Evolutionary conservation across 2,329 filamentous ascomycete genomes (phyloP), one percentile per base, ranked within the genome.

Genomic region (Sodiomyces alkalinus): DNA sequence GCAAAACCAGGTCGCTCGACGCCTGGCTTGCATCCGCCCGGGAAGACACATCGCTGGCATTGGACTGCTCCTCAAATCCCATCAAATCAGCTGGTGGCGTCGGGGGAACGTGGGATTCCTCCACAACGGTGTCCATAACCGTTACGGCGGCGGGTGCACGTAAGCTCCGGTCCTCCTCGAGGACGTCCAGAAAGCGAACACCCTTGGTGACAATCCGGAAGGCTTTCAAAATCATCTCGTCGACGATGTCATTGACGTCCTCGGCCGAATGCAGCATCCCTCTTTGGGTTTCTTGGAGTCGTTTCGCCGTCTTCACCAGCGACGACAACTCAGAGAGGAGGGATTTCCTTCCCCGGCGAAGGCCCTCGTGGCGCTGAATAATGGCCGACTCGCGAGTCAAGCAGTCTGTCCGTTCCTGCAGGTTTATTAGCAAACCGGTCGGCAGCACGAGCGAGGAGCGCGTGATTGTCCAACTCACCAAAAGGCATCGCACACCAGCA

Each of bases 191-290:
- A 45, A 98, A 96, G 24, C 78, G 69, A 16, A 94, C 83, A 10
- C 81, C 85, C 42, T 87, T 76, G 26, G 77, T 87, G n/a, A 93
- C 80, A 29, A 96, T 85, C 46, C 80, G 85, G 59, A 93, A 96
- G 0, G 86, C 86, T 50, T 86, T 90, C 29, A 92, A 58, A 15
- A 96, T 80, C 70, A 96, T 83, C 48, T 93, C 81, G 45, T 96
- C 87, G 32, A 94, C 70, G 32, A 87, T 70, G 41, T 80, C 72
- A 43, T 82, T 82, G 9, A 79, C 61, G 25, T 72, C 64, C 17
- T 76, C 66, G 0, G 55, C 48, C 0, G 63, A 57, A 10, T 56
- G 51, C 0, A 55, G 39, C 22, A 52, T 39, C 4, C 61, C 60
- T 33, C 58, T 63, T 33, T 81, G 73, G 37, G 71, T 64, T 43